Evolutionary conservation across 257 asterid species (phyloP), one percentile per base, ranked within the genome.

Genomic region (Sherardia arvensis): DNA sequence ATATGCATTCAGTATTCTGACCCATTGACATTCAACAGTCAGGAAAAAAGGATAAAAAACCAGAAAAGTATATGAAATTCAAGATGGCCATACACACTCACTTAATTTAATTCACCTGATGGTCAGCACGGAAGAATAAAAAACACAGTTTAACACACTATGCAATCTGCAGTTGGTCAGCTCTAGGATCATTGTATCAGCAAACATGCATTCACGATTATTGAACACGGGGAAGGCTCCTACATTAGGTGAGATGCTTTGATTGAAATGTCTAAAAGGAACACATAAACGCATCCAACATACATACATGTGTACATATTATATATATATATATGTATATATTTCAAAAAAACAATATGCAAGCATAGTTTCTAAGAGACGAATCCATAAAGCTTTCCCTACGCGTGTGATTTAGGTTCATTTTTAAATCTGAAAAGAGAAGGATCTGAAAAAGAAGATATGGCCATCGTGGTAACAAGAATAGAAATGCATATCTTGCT

Each of bases 1-100:
- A 74, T 83, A 79, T 62, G 90, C 95, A 79, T 73, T 76, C 54
- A 87, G 85, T 73, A 90, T 82, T 90, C 97, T 90, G 77, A 36
- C n/a, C 55, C 65, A 20, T 60, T 62, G 70, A n/a, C 70, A 70
- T 75, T 60, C 67, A 73, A n/a, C 70, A 72, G 12, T 47, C 18
- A 57, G 61, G n/a, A 25, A 15, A 56, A 27, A 27, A 2, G 15
- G 3, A 47, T 7, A 14, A 0, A 48, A 27, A 48, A 29, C 14
- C 14, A 10, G 21, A 62, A 45, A 25, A 25, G 30, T 34, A 55
- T 4, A 38, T 25, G 30, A 27, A 49, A 14, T 49, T 15, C 55
- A 51, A 25, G 20, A 56, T 56, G 34, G 18, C 20, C 47, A 38
- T 38, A 38, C 3, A 38, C 47, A 38, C 47, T 38, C 18, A 38